Evolutionary conservation across 1,284 basidiomycete species (phyloP).

Genomic region (Psilocybe mexicana): DNA sequence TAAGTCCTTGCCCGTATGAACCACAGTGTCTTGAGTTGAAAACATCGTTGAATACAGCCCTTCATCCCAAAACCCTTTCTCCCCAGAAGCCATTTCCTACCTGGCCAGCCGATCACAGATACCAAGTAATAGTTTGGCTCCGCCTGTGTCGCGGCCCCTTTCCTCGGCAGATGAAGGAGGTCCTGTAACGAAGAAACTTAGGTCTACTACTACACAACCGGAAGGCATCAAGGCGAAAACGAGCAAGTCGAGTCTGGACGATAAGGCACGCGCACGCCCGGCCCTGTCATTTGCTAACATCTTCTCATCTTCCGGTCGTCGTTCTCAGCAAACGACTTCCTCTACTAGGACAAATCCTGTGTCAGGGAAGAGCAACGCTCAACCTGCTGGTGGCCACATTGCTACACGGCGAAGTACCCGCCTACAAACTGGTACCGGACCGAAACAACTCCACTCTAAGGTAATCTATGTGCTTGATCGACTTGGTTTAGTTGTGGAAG

Average conservation of each 20-base stretch:
- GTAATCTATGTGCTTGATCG: conserved; percentile 27
- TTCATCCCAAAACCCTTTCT: conserved; percentile 56
- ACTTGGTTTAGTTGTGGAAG: not conserved
- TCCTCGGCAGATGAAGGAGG: conserved; percentile 80
- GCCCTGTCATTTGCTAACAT: conserved; percentile 77
- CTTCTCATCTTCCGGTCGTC: conserved; percentile 77
- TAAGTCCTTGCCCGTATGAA: conserved; percentile 35
- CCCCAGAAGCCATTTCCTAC: conserved; percentile 59
- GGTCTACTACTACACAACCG: conserved; percentile 59
- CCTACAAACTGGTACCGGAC: conserved; percentile 53
- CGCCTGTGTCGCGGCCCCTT: conserved; percentile 61
- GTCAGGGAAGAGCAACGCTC: conserved; percentile 51
- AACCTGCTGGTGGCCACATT: conserved; percentile 38
- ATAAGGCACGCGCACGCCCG: conserved; percentile 83
- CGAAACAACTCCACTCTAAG: conserved; percentile 49
- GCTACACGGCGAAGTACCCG: conserved; percentile 69
- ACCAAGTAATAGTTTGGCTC: conserved; percentile 36
- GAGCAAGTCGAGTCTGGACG: conserved; percentile 60
- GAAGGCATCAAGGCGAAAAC: conserved; percentile 51
- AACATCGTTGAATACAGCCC: conserved; percentile 37
- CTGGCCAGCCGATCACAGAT: conserved; percentile 46
- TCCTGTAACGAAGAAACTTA: conserved; percentile 71
- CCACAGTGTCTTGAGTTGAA: not conserved
- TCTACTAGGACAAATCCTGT: conserved; percentile 45
- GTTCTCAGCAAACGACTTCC: conserved; percentile 66